Conservation (phyloP, 2,329 filamentous ascomycete species). For the Fonsecaea pedrosoi region DNA sequence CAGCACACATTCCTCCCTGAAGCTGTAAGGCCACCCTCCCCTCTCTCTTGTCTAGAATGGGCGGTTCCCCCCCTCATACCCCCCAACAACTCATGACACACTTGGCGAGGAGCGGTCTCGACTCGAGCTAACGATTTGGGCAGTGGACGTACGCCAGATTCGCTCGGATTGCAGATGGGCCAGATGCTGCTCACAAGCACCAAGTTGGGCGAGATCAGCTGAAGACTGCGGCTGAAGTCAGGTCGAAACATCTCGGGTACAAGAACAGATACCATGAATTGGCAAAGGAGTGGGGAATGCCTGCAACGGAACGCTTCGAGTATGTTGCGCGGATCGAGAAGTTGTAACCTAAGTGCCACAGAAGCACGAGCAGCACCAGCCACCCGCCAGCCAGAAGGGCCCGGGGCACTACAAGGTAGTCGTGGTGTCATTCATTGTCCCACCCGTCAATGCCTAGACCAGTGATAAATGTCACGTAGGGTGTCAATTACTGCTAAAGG, state of each 20-base stretch:
- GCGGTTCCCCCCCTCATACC: neutral
- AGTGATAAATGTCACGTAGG: no score
- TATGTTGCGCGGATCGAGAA: slow-evolving; percentile 11
- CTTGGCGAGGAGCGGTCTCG: slow-evolving; percentile 48
- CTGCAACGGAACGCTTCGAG: slow-evolving; percentile 17
- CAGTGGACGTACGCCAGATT: slow-evolving; percentile 76
- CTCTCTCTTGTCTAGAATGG: neutral
- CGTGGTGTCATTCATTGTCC: neutral
- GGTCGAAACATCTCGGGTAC: slow-evolving; percentile 18
- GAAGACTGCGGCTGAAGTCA: slow-evolving; percentile 15
- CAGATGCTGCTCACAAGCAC: slow-evolving; percentile 82
- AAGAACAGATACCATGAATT: slow-evolving; percentile 18
- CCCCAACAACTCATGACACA: neutral
- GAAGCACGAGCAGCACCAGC: neutral
- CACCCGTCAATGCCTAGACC: neutral
- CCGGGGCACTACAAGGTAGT: no score
- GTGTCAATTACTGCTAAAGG: neutral
- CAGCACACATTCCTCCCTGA: slow-evolving; percentile 85
- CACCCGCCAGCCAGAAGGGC: neutral
- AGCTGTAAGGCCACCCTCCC: slow-evolving; percentile 21
- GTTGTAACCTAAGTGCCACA: neutral
- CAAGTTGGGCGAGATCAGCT: slow-evolving; percentile 47
- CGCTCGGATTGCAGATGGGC: slow-evolving; percentile 78
- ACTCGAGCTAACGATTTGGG: neutral
- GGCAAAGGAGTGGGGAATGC: slow-evolving; percentile 7